Evolutionary conservation across 441 rosid species (phyloP).

Genomic region (Adansonia grandidieri): DNA sequence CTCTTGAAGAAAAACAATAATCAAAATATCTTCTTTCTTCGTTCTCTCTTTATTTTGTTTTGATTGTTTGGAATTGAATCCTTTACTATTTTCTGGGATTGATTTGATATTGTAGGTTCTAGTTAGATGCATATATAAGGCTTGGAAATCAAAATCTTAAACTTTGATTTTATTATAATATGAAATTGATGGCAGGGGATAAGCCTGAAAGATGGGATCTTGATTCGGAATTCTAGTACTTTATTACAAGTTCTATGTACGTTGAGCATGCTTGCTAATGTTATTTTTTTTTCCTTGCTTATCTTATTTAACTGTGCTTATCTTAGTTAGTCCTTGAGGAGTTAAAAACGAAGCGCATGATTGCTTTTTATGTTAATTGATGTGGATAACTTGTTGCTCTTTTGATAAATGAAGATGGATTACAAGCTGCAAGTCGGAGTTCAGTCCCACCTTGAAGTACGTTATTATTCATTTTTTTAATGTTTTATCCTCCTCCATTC

Average conservation of each 20-base stretch:
- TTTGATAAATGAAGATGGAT: conserved; percentile 45
- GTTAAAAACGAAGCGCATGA: not conserved
- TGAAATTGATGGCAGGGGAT: not conserved
- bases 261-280: not conserved
- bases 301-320: conserved; percentile 2
- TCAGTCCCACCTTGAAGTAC: conserved; percentile 68
- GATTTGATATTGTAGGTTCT: not conserved
- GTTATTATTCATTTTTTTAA: conserved; percentile 11
- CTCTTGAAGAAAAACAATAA: not conserved
- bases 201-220: conserved; percentile 12
- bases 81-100: not conserved
- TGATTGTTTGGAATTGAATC: conserved; percentile 8
- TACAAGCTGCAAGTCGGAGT: conserved; percentile 45
- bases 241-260: not conserved
- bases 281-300: not conserved
- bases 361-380: conserved; percentile 17
- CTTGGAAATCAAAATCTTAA: not conserved
- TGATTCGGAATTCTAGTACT: conserved; percentile 7
- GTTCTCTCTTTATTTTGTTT: not conserved
- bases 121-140: conserved; percentile 1
- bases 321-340: conserved; percentile 9
- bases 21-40: not conserved
- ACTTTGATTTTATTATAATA: not conserved
- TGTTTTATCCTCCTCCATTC: not conserved
- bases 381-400: conserved; percentile 13